Base-by-base conservation (phyloP, 768 basidiomycete species). In the Udeniomyces megalosporus region DNA sequence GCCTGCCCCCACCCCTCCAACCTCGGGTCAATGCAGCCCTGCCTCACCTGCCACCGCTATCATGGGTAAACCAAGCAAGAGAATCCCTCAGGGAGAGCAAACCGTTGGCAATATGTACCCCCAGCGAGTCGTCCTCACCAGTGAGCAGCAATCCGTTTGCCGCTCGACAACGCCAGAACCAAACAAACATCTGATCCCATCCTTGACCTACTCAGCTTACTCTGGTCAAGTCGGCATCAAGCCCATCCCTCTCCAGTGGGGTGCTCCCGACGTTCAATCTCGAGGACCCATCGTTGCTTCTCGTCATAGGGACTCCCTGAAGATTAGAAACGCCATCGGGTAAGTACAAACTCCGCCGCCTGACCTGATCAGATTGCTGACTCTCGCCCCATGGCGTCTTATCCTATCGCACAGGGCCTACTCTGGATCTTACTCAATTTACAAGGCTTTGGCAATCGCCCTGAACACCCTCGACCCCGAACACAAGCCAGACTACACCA, bases 261-360 rank as follows among this genome's bases (percentile, higher is more conserved):
- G 89, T 28, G 86, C 84, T 0, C 29, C 77, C 2, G 77, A 81
- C 49, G 78, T 86, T 24, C 65, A 70, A 7, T 74, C 77, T 7
- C 86, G 91, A 24, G 93, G 93, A 0, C 89, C 92, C 2, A 78
- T 96, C 65, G 80, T 97, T 62, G 88, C 86, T 71, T 90, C 86
- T 1, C 85, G 92, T 28, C 83, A 91, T 24, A 80, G 85, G 0
- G 79, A 79, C 14, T 83, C 84, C 15, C 63, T 93, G 77, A 92
- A 91, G 75, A 80, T 83, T 58, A 84, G 93, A 50, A 96, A 96
- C 73, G 86, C 92, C 28, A 80, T 96, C 70, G 92, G 60, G 60
- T 61, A 20, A 32, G 60, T 54, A n/a, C n/a, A n/a, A n/a, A n/a
- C n/a, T n/a, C n/a, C n/a, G n/a, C n/a, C n/a, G n/a, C n/a, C n/a